Evolutionary conservation across 306 rosid genomes (phyloP).

Genomic region (Cucumis melo): DNA sequence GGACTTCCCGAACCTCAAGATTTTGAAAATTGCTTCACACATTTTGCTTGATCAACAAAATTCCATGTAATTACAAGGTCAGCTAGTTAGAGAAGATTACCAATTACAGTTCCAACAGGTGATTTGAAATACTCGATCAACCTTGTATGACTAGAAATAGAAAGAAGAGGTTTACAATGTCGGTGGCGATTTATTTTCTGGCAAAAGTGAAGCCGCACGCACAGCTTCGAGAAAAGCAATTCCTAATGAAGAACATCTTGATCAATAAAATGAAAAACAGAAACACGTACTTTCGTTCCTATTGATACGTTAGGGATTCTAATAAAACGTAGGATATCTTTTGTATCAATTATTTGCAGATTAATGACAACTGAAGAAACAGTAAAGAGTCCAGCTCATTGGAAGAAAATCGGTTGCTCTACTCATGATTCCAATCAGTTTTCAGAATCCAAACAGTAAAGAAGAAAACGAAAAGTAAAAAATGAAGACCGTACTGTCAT

Average conservation of each 20-base stretch:
- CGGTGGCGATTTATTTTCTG: slow-evolving; percentile 36
- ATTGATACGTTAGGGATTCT: not conserved
- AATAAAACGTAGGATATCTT: not conserved
- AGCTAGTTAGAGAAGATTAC: not conserved
- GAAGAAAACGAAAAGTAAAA: not conserved
- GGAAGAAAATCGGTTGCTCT: not conserved
- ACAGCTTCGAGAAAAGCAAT: slow-evolving; percentile 65
- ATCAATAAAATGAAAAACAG: not conserved
- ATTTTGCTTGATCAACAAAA: slow-evolving; percentile 23
- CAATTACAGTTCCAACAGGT: not conserved
- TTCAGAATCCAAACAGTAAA: not conserved
- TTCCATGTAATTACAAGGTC: not conserved
- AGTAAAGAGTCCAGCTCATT: too few species aligned
- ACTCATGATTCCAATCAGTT: not conserved
- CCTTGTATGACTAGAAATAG: not conserved
- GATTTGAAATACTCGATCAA: not conserved
- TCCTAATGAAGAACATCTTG: slow-evolving; percentile 21
- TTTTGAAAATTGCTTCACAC: slow-evolving; percentile 22
- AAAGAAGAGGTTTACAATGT: slow-evolving; percentile 24
- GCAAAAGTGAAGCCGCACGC: slow-evolving; percentile 51
- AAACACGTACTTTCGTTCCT: not conserved
- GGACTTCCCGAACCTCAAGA: slow-evolving; percentile 29
- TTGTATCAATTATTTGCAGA: not conserved
- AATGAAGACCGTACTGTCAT: slow-evolving; percentile 33
- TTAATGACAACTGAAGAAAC: not conserved